Base-by-base conservation (phyloP, 192 early-diverging fungal genomes). In the Coemansia aciculifera region DNA sequence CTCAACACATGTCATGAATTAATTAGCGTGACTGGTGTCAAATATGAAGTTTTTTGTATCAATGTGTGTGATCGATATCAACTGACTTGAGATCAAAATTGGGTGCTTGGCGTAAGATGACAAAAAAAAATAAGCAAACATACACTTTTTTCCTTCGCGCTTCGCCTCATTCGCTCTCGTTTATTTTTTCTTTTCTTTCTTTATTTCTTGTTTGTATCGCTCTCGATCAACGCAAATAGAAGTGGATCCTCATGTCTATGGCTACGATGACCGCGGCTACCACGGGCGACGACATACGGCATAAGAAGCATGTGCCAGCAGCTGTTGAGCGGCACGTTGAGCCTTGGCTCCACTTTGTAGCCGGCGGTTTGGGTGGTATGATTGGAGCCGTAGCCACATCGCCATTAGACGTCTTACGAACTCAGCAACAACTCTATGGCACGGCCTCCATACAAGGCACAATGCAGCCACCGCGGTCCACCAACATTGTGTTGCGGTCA, bases 361-460 rank as follows among this genome's bases (percentile, higher is more conserved):
- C 77, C 0, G 78, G 77, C 31, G 77, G 88, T 63, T 72, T 89
- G 4, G 90, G 89, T 34, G 93, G 91, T 0, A 87, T 89, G 90
- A 81, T 89, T 27, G 96, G 94, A 34, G 96, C 96, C 21, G 69
- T 93, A 0, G 85, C 89, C 1, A 96, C 94, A 27, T 96, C 92
- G 49, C 96, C 96, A 0, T 84, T 98, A 32, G 96, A 98, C 70
- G 94, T 98, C 12, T 89, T 97, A 51, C 96, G 95, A 67, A 97
- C 95, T 5, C 89, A 95, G 32, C 83, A 96, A 67, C 97, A 99
- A 85, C 92, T 91, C 67, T 69, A 59, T 37, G 67, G 79, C 21
- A 36, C 27, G 3, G 21, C 15, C 13, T 13, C 44, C 27, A 27
- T 27, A 1, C 64, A 51, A n/a, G 17, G 38, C 11, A 39, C 64